Conservation (phyloP, 106 monocot species). For the Narthecium ossifragum region DNA sequence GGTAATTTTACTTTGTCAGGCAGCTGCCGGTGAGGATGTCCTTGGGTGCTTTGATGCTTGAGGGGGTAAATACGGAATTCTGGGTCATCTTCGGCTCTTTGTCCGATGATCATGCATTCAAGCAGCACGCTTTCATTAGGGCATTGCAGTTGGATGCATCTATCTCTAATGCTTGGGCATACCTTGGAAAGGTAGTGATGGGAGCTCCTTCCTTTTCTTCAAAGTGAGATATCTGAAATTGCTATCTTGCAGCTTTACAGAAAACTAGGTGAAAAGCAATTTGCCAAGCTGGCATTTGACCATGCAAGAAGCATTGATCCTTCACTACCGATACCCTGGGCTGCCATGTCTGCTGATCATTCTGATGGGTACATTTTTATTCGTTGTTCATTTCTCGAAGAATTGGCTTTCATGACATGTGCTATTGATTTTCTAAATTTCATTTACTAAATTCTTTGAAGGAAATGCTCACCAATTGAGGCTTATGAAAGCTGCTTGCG, state of each 20-base stretch:
- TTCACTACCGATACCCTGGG: slow-evolving; percentile 94
- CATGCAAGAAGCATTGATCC: slow-evolving; percentile 95
- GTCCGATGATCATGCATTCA: slow-evolving; percentile 47
- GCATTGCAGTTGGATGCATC: slow-evolving; percentile 80
- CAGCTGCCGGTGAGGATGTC: slow-evolving; percentile 72
- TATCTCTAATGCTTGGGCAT: slow-evolving; percentile 78
- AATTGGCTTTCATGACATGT: neutral
- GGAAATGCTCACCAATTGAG: slow-evolving; percentile 39
- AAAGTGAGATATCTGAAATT: slow-evolving; percentile 11
- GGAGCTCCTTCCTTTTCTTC: slow-evolving; percentile 3
- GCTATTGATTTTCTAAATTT: neutral
- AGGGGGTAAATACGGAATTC: slow-evolving; percentile 63
- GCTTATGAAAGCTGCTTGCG: slow-evolving; percentile 88
- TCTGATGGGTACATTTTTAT: slow-evolving; percentile 40
- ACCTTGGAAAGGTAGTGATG: slow-evolving; percentile 81
- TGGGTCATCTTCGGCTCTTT: slow-evolving; percentile 75
- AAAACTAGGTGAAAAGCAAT: slow-evolving; percentile 53
- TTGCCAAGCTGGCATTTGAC: slow-evolving; percentile 83
- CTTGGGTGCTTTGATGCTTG: slow-evolving; percentile 65
- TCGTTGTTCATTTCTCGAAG: neutral
- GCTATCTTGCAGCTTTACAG: slow-evolving; percentile 63
- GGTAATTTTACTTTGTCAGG: slow-evolving; percentile 38
- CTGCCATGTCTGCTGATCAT: slow-evolving; percentile 70
- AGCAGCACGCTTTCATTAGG: slow-evolving; percentile 90
- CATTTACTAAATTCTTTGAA: slow-evolving; percentile 8